phyloP scores from a whole-genome alignment of 345 rosid species.

The Populus deltoides region DNA sequence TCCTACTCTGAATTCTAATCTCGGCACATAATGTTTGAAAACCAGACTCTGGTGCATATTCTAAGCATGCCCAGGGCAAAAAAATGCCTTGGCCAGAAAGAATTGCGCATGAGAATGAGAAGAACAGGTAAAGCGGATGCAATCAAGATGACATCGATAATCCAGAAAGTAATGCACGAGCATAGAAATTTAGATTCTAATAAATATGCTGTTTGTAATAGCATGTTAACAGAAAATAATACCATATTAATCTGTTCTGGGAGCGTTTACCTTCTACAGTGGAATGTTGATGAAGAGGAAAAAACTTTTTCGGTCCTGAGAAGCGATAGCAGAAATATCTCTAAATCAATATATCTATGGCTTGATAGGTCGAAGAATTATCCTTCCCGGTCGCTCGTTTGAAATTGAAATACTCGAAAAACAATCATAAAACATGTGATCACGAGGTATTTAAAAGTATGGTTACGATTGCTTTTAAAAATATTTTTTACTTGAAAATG shows the following conservation, averaged over 20 bases:
- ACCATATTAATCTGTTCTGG: not conserved
- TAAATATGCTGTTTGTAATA: not conserved
- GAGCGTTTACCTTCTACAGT: not conserved
- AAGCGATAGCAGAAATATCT: not conserved
- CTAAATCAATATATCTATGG: not conserved
- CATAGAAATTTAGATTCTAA: not conserved
- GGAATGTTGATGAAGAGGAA: not conserved
- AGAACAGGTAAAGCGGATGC: not conserved
- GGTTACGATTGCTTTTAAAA: no score
- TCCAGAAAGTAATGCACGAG: not conserved
- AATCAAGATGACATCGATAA: not conserved
- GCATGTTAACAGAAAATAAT: not conserved
- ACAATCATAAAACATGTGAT: constrained; percentile 5
- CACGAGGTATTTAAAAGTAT: not conserved
- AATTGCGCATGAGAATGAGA: not conserved
- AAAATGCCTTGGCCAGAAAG: not conserved
- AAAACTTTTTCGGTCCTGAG: not conserved
- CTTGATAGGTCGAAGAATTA: not conserved
- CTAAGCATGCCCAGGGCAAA: not conserved
- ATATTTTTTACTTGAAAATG: no score
- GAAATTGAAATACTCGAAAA: not conserved
- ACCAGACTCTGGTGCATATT: not conserved
- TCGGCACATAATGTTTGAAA: not conserved
- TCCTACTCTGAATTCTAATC: not conserved
- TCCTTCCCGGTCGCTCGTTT: not conserved